Percentiles rank a stretch among this genome's conserved stretches.
These are phyloP conservation scores for Saxophila tyrrhenica DNA, from an alignment of 495 filamentous ascomycete genomes.

Conservation along the genomic window DNA sequence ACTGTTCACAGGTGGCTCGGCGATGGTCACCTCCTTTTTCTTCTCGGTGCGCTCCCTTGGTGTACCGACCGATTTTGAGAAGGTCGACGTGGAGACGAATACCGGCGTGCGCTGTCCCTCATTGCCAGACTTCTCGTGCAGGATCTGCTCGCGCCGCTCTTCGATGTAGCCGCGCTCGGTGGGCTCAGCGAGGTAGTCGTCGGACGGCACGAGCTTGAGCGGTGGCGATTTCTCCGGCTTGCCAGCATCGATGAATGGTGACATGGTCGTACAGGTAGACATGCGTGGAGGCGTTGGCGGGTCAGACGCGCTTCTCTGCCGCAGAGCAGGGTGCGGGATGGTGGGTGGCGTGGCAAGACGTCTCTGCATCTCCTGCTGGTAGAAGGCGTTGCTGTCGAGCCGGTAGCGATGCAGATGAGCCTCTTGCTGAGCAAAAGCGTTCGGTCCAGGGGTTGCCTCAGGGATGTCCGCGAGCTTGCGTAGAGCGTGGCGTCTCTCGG, in stretches of 20 bases:
- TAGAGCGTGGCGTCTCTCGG: neutral
- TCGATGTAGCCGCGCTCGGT: conserved; percentile 22
- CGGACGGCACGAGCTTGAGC: conserved; percentile 12
- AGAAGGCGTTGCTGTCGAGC: conserved; percentile 19
- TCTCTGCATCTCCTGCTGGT: conserved; percentile 16
- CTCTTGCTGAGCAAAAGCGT: conserved; percentile 20
- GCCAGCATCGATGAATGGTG: conserved; percentile 17
- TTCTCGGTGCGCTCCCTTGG: neutral
- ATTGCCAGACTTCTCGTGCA: conserved; percentile 20
- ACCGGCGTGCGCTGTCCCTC: conserved; percentile 6
- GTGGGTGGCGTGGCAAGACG: conserved; percentile 10
- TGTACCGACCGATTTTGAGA: neutral
- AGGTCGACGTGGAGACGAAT: conserved; percentile 12
- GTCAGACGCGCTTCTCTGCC: neutral
- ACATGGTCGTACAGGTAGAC: conserved; percentile 18
- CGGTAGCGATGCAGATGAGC: conserved; percentile 12
- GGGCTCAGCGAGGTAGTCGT: conserved; percentile 9
- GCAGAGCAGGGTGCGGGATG: conserved; percentile 3
- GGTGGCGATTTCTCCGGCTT: conserved; percentile 4
- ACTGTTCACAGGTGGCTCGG: conserved; percentile 18
- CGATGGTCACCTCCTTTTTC: neutral
- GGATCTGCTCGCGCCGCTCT: conserved; percentile 18
- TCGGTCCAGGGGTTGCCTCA: conserved; percentile 12
- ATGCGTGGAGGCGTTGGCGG: neutral
- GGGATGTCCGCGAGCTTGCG: neutral